Base-by-base conservation (phyloP, 192 early-diverging fungal genomes). In the Geranomyces variabilis region DNA sequence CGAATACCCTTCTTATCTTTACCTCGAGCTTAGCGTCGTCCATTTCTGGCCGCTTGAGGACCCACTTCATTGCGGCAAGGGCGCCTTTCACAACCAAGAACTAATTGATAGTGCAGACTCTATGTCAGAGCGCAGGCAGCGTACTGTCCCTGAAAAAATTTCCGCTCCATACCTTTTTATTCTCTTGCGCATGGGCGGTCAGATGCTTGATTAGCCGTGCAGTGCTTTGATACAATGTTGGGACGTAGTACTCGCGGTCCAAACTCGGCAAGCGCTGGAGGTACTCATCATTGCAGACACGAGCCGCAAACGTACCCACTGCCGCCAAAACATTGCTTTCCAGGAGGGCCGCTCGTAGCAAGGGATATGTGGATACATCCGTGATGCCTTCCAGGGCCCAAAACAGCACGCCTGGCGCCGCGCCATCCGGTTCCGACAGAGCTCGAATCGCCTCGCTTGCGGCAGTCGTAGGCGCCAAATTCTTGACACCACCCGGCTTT, bases 81-180 rank as follows among this genome's bases (percentile, higher is more conserved):
- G 10, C 36, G 36, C 36, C 36, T 10, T 41, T 41, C 3, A 41
- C 10, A 7, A 41, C 10, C 36, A 41, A 41, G 36, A 41, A 41
- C 36, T 41, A 7, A 7, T 41, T 41, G n/a, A n/a, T n/a, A n/a
- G n/a, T n/a, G n/a, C n/a, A n/a, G n/a, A n/a, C n/a, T n/a, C n/a
- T n/a, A n/a, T n/a, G n/a, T n/a, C n/a, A n/a, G n/a, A n/a, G n/a
- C n/a, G n/a, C n/a, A n/a, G n/a, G n/a, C n/a, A n/a, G n/a, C n/a
- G n/a, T n/a, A n/a, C n/a, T n/a, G n/a, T n/a, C n/a, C n/a, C n/a
- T n/a, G n/a, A n/a, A n/a, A n/a, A n/a, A n/a, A n/a, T n/a, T n/a
- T n/a, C n/a, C n/a, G n/a, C n/a, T n/a, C n/a, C 51, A 30, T 61
- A 70, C 68, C 57, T 57, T 60, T 45, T 61, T 70, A 19, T 19